Conservation (phyloP, 2,329 filamentous ascomycete species). For the Fusarium circinatum region DNA sequence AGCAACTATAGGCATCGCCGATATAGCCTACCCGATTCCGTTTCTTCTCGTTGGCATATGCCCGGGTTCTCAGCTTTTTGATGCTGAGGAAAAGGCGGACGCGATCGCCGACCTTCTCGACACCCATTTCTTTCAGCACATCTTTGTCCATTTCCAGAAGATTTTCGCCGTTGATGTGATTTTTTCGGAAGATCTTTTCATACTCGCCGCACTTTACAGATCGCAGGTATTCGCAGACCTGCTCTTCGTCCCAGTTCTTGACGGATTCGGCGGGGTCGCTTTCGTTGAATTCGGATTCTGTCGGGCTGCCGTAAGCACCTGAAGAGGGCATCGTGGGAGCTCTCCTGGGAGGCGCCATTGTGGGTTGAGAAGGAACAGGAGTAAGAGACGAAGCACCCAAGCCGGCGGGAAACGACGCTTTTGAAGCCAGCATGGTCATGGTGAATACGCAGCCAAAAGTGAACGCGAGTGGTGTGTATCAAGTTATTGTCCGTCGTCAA, state of each 20-base stretch:
- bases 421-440: constrained; percentile 84
- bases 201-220: constrained; percentile 95
- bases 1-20: background rate
- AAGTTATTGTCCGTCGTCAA: constrained; percentile 15
- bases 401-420: constrained; percentile 72
- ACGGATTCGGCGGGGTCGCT: constrained; percentile 79
- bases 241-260: constrained; percentile 90
- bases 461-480: constrained; percentile 1
- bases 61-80: constrained; percentile 82
- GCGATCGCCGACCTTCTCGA: constrained; percentile 96
- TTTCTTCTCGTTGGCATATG: constrained; percentile 81
- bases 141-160: constrained; percentile 97
- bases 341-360: constrained; percentile 63
- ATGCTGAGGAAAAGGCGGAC: constrained; percentile 90
- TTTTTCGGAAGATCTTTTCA: constrained; percentile 86
- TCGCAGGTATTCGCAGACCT: constrained; percentile 89
- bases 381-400: constrained; percentile 60
- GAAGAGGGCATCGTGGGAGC: constrained; percentile 59
- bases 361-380: constrained; percentile 59
- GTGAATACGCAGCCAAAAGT: constrained; percentile 2
- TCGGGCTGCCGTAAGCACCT: constrained; percentile 78
- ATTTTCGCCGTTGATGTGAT: constrained; percentile 98
- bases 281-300: constrained; percentile 92
- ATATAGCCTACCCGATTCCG: constrained; percentile 78
- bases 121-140: constrained; percentile 96